Conservation (phyloP, 2,329 filamentous ascomycete genomes). For the Elsinoe perseae region DNA sequence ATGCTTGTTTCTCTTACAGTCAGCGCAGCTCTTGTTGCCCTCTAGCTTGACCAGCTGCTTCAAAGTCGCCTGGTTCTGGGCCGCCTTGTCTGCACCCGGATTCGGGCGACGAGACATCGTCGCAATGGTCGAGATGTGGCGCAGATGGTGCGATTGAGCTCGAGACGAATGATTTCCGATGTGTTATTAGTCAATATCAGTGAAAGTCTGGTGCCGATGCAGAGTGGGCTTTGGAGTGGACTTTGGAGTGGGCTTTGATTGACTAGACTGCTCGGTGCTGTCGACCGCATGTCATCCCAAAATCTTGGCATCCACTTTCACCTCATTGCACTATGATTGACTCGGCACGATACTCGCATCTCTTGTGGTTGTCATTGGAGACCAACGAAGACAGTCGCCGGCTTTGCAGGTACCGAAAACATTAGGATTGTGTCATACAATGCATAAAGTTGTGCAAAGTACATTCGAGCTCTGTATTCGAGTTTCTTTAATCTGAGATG, state of each 20-base stretch:
- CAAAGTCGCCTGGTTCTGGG: constrained; percentile 87
- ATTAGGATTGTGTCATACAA: no score
- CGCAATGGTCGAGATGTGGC: neutral
- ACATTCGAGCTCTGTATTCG: no score
- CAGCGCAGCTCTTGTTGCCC: constrained; percentile 90
- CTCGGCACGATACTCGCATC: no score
- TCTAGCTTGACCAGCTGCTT: constrained; percentile 93
- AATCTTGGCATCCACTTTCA: neutral
- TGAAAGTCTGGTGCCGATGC: no score
- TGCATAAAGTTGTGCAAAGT: no score
- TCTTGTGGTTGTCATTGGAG: no score
- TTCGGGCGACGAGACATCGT: constrained; percentile 76
- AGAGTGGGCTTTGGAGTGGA: no score
- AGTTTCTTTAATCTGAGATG: no score
- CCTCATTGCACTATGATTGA: no score
- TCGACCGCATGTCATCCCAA: constrained; percentile 7
- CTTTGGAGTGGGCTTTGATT: neutral
- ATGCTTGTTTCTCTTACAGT: constrained; percentile 99
- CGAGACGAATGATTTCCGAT: neutral
- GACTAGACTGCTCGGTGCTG: neutral
- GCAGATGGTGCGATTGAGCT: neutral
- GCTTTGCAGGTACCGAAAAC: no score
- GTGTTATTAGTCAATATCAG: no score
- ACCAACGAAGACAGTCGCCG: no score
- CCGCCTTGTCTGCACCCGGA: constrained; percentile 75